Evolutionary conservation across 208 protist genomes (phyloP).

Genomic region (Vickermania spadyakhi): DNA sequence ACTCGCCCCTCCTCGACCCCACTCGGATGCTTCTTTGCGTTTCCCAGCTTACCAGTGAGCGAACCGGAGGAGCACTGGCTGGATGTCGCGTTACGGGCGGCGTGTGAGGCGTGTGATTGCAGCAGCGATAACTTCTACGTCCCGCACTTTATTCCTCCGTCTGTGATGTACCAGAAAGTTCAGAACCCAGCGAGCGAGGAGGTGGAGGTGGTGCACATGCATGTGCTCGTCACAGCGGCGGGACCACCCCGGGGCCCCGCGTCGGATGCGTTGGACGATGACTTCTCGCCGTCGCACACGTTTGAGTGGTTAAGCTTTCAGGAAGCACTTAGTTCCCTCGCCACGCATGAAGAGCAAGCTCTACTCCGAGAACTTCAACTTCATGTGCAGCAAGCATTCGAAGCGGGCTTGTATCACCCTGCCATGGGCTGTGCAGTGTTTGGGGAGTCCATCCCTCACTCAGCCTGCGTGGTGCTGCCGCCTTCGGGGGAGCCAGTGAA

Average conservation of each 20-base stretch:
- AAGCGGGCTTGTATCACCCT: conserved; percentile 44
- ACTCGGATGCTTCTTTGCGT: conserved; percentile 11
- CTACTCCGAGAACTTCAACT: conserved; percentile 30
- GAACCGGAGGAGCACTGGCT: conserved; percentile 25
- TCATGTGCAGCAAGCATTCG: conserved; percentile 25
- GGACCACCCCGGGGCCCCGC: neutral
- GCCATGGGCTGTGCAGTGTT: conserved; percentile 59
- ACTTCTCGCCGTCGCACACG: conserved; percentile 36
- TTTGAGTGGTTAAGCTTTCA: conserved; percentile 74
- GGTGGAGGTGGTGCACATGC: conserved; percentile 28
- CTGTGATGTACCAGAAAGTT: conserved; percentile 49
- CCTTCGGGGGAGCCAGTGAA: conserved; percentile 26
- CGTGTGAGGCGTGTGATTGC: conserved; percentile 70
- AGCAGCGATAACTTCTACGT: conserved; percentile 80
- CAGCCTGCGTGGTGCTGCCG: neutral
- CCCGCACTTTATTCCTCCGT: conserved; percentile 40
- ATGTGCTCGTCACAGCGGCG: neutral
- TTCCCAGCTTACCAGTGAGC: conserved; percentile 31
- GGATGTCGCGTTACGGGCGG: conserved; percentile 58
- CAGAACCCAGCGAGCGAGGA: conserved; percentile 38
- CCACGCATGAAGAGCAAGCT: conserved; percentile 31
- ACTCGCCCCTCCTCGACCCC: neutral
- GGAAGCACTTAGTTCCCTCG: conserved; percentile 25
- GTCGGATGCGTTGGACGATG: neutral
- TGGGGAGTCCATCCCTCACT: conserved; percentile 26